Evolutionary conservation across 441 rosid genomes (phyloP), one percentile per base, ranked within the genome.

Genomic region (Jatropha multifida): DNA sequence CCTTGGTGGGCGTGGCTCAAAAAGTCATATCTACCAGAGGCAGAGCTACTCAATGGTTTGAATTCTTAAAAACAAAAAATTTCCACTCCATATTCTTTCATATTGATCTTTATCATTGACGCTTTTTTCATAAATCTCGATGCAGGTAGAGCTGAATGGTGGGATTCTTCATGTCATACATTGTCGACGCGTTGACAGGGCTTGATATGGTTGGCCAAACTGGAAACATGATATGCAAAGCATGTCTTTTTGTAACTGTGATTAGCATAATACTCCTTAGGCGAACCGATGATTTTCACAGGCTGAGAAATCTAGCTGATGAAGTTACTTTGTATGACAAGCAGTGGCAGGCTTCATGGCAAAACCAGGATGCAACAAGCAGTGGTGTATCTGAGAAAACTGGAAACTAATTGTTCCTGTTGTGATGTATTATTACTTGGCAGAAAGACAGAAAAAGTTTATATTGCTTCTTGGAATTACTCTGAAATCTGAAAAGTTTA

Each of bases 1-100:
- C 90, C 91, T 23, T 85, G 89, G 90, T 83, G 89, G 90, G 89
- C 88, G 52, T 88, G 86, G 94, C 78, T 88, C 40, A 74, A 61
- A 65, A 72, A 80, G 62, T 86, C 87, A 10, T 82, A 85, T 69
- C 90, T 85, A 40, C 89, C 90, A 0, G 81, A 86, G 49, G 90
- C 94, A 8, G 89, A 87, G 81, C 82, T 85, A 68, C 76, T 85
- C 56, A 85, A 83, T 64, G 90, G 89, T 86, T 69, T 42, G 48
- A 32, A 44, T 9, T 14, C 61, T 4, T 1, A 23, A 41, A 59
- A 54, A 6, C 48, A 59, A 12, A 55, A 5, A 55, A 11, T 17
- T 54, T 52, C 3, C 73, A n/a, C 15, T 61, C 7, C 55, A 10
- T 10, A 26, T 63, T 27, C 46, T 48, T 40, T 5, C 4, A 54